Base-by-base conservation (phyloP, 768 basidiomycete genomes). In the Mycena sanguinolenta region DNA sequence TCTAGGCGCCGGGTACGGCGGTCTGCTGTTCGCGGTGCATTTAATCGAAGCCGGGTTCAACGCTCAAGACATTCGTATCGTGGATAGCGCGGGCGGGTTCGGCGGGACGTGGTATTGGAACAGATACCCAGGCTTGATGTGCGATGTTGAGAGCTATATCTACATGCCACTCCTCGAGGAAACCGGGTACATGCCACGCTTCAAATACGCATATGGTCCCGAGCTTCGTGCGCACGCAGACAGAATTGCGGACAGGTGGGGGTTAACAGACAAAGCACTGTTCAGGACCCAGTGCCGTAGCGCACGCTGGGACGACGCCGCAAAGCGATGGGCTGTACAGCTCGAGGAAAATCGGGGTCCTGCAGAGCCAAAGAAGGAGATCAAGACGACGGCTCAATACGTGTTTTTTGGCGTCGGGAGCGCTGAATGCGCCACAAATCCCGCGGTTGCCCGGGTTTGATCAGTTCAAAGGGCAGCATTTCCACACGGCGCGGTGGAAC, bases 41-140 rank as follows among this genome's bases (percentile, higher is more conserved):
- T 50, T 75, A 9, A 58, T 75, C 57, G 30, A 75, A 32, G 68
- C 72, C 5, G 71, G 71, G 13, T 67, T 73, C 46, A 55, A 49
- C 0, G 53, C 65, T 17, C 53, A 52, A 1, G 72, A 73, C 19
- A 73, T 75, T 42, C 59, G 68, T 4, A 19, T 75, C 2, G 58
- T 71, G 12, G 74, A 75, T 54, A 44, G 30, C 23, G 74, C 69
- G 17, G 71, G 72, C 5, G 74, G 74, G 2, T 73, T 73, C 39
- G 74, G 74, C 2, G 74, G 74, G 0, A 69, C 74, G 12, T 75
- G 74, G 74, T 75, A 75, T 38, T 75, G 72, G 74, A 75, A 75
- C 39, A 57, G 73, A 23, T 75, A 70, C 36, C 74, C 74, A 1
- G 74, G 74, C n/a, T 25, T 75, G 17, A 75, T 75, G 74, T 75